Evolutionary conservation across 768 basidiomycete species (phyloP), one percentile per base, ranked within the genome.

Genomic region (Tulasnella sp.): DNA sequence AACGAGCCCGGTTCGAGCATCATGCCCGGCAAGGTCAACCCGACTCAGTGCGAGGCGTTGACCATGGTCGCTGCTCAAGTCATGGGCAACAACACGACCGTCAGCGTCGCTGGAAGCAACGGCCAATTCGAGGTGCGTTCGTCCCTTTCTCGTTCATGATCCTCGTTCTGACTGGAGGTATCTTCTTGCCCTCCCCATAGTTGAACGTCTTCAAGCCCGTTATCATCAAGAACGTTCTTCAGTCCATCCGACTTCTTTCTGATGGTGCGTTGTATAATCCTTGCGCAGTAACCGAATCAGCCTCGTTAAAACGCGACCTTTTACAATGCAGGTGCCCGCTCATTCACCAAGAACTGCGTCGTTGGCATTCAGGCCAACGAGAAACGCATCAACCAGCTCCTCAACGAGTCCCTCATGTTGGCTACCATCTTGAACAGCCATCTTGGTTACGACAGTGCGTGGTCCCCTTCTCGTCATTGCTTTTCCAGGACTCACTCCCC

Each of bases 21-120:
- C 87, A 99, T 99, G 98, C 98, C 97, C 9, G 98, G 98, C 80
- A 99, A 99, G 87, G 98, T 99, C 80, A 99, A 99, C 87, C 98
- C 98, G 16, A 99, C 98, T 6, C 98, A 99, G 85, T 99, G 98
- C 83, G 98, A 99, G 86, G 98, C 98, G 10, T 86, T 99, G 81
- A 99, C 98, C 14, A 99, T 99, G 98, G 96, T 99, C 34, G 95
- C 96, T 58, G 96, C 97, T 0, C 98, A 99, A 85, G 97, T 99
- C 6, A 97, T 99, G 86, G 98, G 98, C 58, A 99, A 99, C 87
- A 94, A 99, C 85, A 96, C 96, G 16, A 86, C 92, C 71, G 94
- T 99, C 84, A 94, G 92, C 83, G 88, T 99, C 82, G 97, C 96
- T 46, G 95, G 98, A 76, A 92, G 96, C 21, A 95, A 92, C 84